Conservation (phyloP, 768 basidiomycete species). For the Boletus patriciae region DNA sequence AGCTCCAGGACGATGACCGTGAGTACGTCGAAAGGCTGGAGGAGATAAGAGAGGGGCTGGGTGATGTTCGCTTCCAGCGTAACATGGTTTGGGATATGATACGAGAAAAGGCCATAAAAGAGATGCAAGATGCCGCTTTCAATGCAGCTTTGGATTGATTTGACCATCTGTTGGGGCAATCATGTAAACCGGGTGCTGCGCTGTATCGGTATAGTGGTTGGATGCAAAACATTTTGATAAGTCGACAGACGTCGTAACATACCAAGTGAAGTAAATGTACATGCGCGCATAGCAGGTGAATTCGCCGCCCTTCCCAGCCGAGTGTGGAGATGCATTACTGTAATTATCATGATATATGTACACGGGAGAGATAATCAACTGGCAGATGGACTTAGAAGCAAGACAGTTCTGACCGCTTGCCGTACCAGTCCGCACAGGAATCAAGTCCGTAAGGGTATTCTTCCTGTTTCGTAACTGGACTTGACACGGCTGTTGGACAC, state of each 20-base stretch:
- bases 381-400: too few relatives aligned
- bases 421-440: too few relatives aligned
- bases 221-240: not conserved
- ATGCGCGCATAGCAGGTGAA: too few relatives aligned
- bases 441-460: too few relatives aligned
- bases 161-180: not conserved
- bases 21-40: constrained; percentile 84
- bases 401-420: too few relatives aligned
- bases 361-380: too few relatives aligned
- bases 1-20: constrained; percentile 82
- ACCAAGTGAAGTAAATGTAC: not conserved
- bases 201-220: constrained; percentile 2
- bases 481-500: too few relatives aligned
- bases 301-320: too few relatives aligned
- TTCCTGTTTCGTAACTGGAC: too few relatives aligned
- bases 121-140: constrained; percentile 66
- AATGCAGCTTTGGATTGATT: constrained; percentile 32
- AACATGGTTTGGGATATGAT: constrained; percentile 76
- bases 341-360: too few relatives aligned
- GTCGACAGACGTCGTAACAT: not conserved
- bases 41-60: constrained; percentile 80
- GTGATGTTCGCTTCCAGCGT: constrained; percentile 70
- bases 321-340: not conserved
- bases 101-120: constrained; percentile 69
- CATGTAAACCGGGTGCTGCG: not conserved